Percentiles rank a stretch among this genome's conserved stretches.
phyloP scores from a whole-genome alignment of 202 grass and related monocot species.

The Zoysia matrella region DNA sequence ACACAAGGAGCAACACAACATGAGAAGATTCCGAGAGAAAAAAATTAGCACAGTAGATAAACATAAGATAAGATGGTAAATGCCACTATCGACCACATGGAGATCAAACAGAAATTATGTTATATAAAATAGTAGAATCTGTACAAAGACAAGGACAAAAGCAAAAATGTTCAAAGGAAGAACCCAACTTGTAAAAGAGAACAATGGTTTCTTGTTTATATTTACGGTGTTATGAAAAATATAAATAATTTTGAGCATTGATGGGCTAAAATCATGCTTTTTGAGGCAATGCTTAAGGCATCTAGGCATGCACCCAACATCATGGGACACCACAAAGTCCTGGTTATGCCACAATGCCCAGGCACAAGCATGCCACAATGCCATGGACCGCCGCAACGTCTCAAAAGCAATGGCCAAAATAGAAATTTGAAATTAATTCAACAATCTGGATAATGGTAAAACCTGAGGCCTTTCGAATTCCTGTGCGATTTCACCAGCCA shows the following conservation, averaged over 20 bases:
- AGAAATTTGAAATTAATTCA: neutral
- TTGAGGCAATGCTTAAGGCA: neutral
- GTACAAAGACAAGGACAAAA: neutral
- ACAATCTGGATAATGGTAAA: conserved; percentile 19
- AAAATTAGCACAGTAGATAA: neutral
- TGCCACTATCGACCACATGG: neutral
- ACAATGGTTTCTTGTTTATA: neutral
- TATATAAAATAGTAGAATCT: neutral
- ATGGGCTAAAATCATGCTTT: neutral
- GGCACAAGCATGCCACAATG: neutral
- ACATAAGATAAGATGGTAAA: neutral
- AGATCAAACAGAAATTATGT: neutral
- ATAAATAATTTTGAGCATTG: neutral
- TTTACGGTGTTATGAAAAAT: neutral
- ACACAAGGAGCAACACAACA: neutral
- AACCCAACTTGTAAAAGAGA: neutral
- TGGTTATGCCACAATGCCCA: too few relatives aligned
- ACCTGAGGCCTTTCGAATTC: conserved; percentile 76
- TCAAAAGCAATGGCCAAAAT: neutral
- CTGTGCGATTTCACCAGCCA: too few relatives aligned
- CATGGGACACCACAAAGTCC: too few relatives aligned
- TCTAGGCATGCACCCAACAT: too few relatives aligned
- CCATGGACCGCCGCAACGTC: neutral
- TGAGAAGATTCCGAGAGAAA: neutral
- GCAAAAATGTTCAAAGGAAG: neutral